phyloP scores from a whole-genome alignment of 2,329 filamentous ascomycete genomes.

The Cladosporium oxysporum region DNA sequence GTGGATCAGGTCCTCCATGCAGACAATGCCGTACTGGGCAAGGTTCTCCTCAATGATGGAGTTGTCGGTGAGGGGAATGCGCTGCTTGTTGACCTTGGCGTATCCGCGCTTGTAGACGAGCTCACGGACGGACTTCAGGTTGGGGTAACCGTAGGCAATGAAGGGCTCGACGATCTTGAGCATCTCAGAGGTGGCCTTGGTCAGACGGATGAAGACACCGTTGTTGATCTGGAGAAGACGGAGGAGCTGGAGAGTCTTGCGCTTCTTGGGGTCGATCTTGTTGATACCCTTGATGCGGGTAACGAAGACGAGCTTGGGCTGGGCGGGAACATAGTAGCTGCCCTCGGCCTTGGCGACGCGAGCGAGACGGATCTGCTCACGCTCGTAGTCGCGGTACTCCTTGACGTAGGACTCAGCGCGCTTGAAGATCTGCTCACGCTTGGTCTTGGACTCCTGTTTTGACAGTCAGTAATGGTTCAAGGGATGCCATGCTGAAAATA shows the following conservation, averaged over 20 bases:
- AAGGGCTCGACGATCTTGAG: slow-evolving; percentile 98
- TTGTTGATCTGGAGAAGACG: slow-evolving; percentile 99
- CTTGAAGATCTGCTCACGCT: slow-evolving; percentile 99
- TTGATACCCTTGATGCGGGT: slow-evolving; percentile 99
- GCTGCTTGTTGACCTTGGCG: slow-evolving; percentile 98
- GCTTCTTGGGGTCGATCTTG: slow-evolving; percentile 99
- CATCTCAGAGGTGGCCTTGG: slow-evolving; percentile 98
- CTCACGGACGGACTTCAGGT: slow-evolving; percentile 98
- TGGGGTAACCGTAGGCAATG: slow-evolving; percentile 99
- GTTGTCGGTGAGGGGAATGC: slow-evolving; percentile 95
- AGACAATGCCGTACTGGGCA: slow-evolving; percentile 98
- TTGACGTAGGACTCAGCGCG: slow-evolving; percentile 99
- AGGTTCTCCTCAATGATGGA: slow-evolving; percentile 94
- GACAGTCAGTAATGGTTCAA: slow-evolving; percentile 39
- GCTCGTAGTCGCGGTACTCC: slow-evolving; percentile 98
- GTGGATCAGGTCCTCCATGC: slow-evolving; percentile 98
- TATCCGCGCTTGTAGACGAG: slow-evolving; percentile 99
- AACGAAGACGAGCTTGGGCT: slow-evolving; percentile 96
- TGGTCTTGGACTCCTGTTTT: slow-evolving; percentile 91
- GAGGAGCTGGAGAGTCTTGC: slow-evolving; percentile 99
- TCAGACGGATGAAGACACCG: slow-evolving; percentile 95
- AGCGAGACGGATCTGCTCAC: slow-evolving; percentile 93
- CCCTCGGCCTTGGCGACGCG: slow-evolving; percentile 90
- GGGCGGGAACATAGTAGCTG: slow-evolving; percentile 89
- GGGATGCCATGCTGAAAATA: slow-evolving; percentile 8